These are phyloP conservation scores for Backusella australiensis DNA, from an alignment of 192 early-diverging fungal species.

Conservation along the genomic window DNA sequence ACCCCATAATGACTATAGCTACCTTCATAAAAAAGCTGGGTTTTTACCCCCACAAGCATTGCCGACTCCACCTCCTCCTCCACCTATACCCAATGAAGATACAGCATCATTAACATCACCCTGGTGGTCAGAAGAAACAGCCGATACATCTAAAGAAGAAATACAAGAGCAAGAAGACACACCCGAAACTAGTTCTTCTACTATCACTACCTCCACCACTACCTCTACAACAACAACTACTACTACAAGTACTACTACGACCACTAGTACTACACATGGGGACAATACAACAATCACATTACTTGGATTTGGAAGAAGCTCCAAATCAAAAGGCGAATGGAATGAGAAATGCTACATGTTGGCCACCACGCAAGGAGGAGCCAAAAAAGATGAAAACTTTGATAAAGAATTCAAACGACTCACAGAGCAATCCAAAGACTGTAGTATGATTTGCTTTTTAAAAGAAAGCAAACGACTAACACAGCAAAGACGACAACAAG, in stretches of 20 bases:
- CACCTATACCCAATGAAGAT: constrained; percentile 15
- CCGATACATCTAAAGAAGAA: not conserved
- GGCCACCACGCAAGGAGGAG: not conserved
- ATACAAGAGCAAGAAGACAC: not conserved
- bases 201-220: not conserved
- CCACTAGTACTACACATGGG: not conserved
- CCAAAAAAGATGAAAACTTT: not conserved
- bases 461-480: constrained; percentile 14
- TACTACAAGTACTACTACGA: not conserved
- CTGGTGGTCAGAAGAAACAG: constrained; percentile 27
- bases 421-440: constrained; percentile 11
- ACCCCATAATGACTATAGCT: not conserved
- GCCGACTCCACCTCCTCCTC: constrained; percentile 12
- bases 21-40: not conserved
- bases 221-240: not conserved
- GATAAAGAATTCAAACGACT: constrained; percentile 18
- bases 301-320: not conserved
- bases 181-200: not conserved
- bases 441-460: constrained; percentile 40
- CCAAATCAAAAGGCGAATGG: constrained; percentile 10
- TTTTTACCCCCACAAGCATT: constrained; percentile 14
- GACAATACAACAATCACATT: not conserved
- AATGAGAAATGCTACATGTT: constrained; percentile 33
- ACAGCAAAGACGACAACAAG: constrained; percentile 11
- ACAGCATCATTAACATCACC: constrained; percentile 19